These are phyloP conservation scores for Rhizophora apiculata DNA, from an alignment of 345 rosid species.

Conservation along the genomic window DNA sequence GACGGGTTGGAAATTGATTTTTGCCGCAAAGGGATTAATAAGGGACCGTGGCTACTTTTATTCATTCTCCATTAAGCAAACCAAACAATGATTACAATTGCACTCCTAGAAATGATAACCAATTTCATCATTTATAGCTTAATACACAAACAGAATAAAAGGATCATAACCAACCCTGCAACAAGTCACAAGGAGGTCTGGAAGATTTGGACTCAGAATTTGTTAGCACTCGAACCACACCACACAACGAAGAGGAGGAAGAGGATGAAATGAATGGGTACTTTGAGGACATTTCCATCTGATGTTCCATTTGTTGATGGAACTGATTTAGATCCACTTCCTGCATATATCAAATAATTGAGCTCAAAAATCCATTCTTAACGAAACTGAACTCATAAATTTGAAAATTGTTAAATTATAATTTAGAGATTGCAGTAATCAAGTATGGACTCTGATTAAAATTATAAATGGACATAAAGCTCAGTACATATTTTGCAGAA, in stretches of 20 bases:
- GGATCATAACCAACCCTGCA: constrained; percentile 8
- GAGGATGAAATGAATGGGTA: constrained; percentile 28
- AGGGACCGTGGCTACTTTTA: neutral
- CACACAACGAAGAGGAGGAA: constrained; percentile 27
- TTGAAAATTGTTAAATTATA: too few species aligned
- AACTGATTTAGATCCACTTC: constrained; percentile 40
- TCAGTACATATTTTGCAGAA: neutral
- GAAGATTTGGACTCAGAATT: constrained; percentile 23
- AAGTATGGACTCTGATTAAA: too few species aligned
- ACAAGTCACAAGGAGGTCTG: constrained; percentile 9
- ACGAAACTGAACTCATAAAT: too few species aligned
- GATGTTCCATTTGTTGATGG: constrained; percentile 43
- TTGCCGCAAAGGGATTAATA: neutral
- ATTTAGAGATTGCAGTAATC: too few species aligned
- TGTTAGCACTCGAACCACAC: constrained; percentile 27
- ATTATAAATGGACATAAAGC: too few species aligned
- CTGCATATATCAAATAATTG: constrained; percentile 12
- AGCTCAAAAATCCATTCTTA: neutral
- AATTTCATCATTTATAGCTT: constrained; percentile 6
- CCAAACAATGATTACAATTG: constrained; percentile 12
- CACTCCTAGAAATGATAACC: neutral
- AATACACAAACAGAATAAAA: neutral
- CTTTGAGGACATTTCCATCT: constrained; percentile 31
- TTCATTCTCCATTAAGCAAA: constrained; percentile 14
- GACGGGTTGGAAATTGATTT: neutral